phyloP scores from a whole-genome alignment of 306 rosid genomes.

The Malus domestica region DNA sequence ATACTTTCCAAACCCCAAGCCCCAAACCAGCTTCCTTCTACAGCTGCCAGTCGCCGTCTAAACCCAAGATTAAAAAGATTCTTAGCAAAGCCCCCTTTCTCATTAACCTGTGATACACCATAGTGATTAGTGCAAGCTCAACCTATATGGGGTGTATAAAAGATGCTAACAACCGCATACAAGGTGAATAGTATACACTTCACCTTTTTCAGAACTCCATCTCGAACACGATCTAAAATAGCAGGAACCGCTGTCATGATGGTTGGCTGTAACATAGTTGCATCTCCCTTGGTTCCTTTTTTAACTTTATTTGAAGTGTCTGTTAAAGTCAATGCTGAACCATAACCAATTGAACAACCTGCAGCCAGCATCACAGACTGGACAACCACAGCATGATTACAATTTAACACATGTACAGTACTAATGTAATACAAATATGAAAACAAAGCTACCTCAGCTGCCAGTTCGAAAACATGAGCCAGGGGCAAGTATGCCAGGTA shows the following conservation, averaged over 20 bases:
- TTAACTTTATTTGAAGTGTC: slow-evolving; percentile 75
- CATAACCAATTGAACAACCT: slow-evolving; percentile 68
- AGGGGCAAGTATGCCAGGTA: slow-evolving; percentile 91
- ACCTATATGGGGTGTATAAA: neutral
- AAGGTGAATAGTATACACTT: slow-evolving; percentile 1
- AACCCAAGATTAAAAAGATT: slow-evolving; percentile 57
- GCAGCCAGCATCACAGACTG: slow-evolving; percentile 82
- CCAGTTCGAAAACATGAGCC: slow-evolving; percentile 92
- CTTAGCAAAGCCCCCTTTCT: slow-evolving; percentile 56
- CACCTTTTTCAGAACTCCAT: slow-evolving; percentile 81
- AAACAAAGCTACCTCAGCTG: slow-evolving; percentile 67
- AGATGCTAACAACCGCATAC: neutral
- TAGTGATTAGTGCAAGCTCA: slow-evolving; percentile 10
- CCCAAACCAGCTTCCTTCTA: slow-evolving; percentile 97
- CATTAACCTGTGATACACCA: slow-evolving; percentile 53
- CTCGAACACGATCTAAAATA: slow-evolving; percentile 79
- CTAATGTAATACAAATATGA: neutral
- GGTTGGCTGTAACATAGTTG: slow-evolving; percentile 63
- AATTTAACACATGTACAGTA: slow-evolving; percentile 1
- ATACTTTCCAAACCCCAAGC: slow-evolving; percentile 81
- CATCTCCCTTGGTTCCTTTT: slow-evolving; percentile 95
- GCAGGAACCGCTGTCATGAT: slow-evolving; percentile 86
- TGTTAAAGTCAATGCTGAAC: slow-evolving; percentile 69
- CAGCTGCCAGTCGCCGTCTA: slow-evolving; percentile 55
- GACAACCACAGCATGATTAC: slow-evolving; percentile 33